phyloP scores from a whole-genome alignment of 1,284 basidiomycete species.

The Exsudoporus floridanus region DNA sequence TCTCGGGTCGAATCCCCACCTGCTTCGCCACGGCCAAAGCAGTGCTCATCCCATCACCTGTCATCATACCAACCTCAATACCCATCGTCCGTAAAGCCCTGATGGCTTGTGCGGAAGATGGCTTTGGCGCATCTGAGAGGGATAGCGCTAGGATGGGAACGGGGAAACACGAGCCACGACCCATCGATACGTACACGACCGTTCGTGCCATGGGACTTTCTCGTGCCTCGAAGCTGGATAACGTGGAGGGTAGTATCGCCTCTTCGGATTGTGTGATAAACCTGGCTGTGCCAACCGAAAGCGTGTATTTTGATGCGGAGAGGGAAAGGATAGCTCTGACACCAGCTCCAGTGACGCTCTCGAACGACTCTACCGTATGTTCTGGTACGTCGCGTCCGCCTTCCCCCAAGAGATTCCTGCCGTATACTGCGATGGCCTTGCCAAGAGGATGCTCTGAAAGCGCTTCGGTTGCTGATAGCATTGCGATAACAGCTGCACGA shows the following conservation, averaged over 20 bases:
- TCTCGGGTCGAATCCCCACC: constrained; percentile 78
- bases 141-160: constrained; percentile 71
- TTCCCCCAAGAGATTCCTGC: constrained; percentile 61
- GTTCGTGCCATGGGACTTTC: constrained; percentile 78
- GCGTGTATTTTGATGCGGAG: constrained; percentile 45
- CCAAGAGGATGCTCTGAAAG: constrained; percentile 96
- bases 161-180: constrained; percentile 37
- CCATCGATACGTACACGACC: constrained; percentile 79
- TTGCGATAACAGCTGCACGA: constrained; percentile 68
- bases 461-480: constrained; percentile 85
- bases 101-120: constrained; percentile 80
- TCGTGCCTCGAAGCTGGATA: constrained; percentile 62
- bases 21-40: constrained; percentile 84
- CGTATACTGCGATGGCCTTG: constrained; percentile 84
- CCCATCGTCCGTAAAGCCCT: constrained; percentile 81
- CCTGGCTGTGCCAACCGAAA: constrained; percentile 74
- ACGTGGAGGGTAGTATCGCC: constrained; percentile 52
- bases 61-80: constrained; percentile 88
- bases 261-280: constrained; percentile 62
- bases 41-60: constrained; percentile 83
- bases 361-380: constrained; percentile 64
- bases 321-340: constrained; percentile 69
- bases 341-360: constrained; percentile 87
- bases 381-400: constrained; percentile 38
- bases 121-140: constrained; percentile 82